Evolutionary conservation across 768 basidiomycete genomes (phyloP).

Genomic region (Daedaleopsis sinensis): DNA sequence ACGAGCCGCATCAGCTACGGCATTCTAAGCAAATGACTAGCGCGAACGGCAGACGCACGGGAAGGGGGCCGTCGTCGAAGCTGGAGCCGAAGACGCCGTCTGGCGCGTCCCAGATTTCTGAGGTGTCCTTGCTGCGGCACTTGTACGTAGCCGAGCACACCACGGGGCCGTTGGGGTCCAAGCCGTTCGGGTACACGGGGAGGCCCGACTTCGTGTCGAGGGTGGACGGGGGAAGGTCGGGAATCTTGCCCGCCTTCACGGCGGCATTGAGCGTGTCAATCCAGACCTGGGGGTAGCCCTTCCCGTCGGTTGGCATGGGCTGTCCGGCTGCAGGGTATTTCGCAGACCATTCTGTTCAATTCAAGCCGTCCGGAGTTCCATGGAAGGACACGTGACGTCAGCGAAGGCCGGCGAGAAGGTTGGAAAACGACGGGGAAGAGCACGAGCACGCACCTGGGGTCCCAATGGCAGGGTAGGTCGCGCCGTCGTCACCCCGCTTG

Average conservation of each 20-base stretch:
- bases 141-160: conserved; percentile 82
- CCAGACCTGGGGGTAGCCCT: conserved; percentile 68
- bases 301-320: conserved; percentile 21
- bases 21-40: no score
- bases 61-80: conserved; percentile 83
- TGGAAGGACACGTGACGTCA: not conserved
- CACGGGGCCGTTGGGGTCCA: conserved; percentile 45
- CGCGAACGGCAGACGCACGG: conserved; percentile 32
- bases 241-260: conserved; percentile 69
- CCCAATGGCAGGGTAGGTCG: conserved; percentile 57
- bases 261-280: conserved; percentile 67
- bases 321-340: conserved; percentile 55
- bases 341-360: conserved; percentile 62
- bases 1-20: conserved; percentile 13
- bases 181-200: conserved; percentile 42
- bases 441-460: conserved; percentile 51
- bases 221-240: conserved; percentile 60
- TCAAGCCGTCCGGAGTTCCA: no score
- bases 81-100: conserved; percentile 62
- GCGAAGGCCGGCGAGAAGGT: not conserved
- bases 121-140: conserved; percentile 47
- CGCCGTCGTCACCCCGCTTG: conserved; percentile 56
- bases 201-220: conserved; percentile 22
- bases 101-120: conserved; percentile 75
- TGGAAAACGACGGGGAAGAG: not conserved